phyloP scores from a whole-genome alignment of 768 basidiomycete genomes.

The Leccinum arenicola region DNA sequence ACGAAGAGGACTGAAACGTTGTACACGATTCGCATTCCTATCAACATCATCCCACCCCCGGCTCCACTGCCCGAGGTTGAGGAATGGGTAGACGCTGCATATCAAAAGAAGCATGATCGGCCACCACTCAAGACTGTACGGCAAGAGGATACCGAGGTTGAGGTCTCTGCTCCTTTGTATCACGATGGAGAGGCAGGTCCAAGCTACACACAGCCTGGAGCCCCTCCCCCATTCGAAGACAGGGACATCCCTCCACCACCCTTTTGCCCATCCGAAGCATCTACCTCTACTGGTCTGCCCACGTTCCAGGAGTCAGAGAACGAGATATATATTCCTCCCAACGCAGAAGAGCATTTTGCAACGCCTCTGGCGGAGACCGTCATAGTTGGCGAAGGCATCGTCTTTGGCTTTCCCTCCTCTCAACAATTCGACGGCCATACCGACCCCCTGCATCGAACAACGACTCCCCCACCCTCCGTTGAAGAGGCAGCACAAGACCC shows the following conservation, averaged over 20 bases:
- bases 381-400: slow-evolving; percentile 70
- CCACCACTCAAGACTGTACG: slow-evolving; percentile 73
- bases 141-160: slow-evolving; percentile 62
- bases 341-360: slow-evolving; percentile 38
- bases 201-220: slow-evolving; percentile 58
- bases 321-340: slow-evolving; percentile 63
- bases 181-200: slow-evolving; percentile 74
- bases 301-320: slow-evolving; percentile 81
- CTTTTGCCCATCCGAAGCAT: slow-evolving; percentile 52
- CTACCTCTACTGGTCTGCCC: slow-evolving; percentile 59
- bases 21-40: slow-evolving; percentile 62
- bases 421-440: slow-evolving; percentile 83
- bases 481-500: slow-evolving; percentile 74
- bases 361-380: slow-evolving; percentile 28
- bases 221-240: slow-evolving; percentile 85
- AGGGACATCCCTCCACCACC: slow-evolving; percentile 74
- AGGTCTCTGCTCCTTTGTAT: slow-evolving; percentile 60
- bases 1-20: slow-evolving; percentile 64
- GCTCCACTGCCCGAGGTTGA: slow-evolving; percentile 80
- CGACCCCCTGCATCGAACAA: slow-evolving; percentile 58
- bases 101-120: slow-evolving; percentile 85
- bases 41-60: slow-evolving; percentile 68
- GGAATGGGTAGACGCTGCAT: slow-evolving; percentile 67
- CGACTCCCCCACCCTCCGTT: slow-evolving; percentile 73
- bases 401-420: slow-evolving; percentile 69